A percentile compares a stretch with the other conserved stretches of the same genome.
phyloP scores from a whole-genome alignment of 805 yeast species.

The Myxozyma udenii region DNA sequence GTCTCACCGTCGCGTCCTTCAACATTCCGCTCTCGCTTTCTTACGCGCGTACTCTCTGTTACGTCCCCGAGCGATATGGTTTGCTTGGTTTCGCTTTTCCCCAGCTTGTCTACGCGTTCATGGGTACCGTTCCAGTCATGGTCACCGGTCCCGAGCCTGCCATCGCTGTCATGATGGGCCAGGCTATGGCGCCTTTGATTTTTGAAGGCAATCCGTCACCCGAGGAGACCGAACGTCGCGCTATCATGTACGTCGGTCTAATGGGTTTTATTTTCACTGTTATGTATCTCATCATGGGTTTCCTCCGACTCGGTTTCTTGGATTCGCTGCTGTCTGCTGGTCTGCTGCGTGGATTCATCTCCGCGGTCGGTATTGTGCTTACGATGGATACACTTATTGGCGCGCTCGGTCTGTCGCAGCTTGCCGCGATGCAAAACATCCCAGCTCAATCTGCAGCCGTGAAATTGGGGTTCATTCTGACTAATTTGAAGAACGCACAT shows the following conservation, averaged over 20 bases:
- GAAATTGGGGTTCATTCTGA: slow-evolving; percentile 57
- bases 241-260: slow-evolving; percentile 48
- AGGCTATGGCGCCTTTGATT: slow-evolving; percentile 58
- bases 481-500: slow-evolving; percentile 51
- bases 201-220: slow-evolving; percentile 41
- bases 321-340: slow-evolving; percentile 78
- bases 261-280: slow-evolving; percentile 76
- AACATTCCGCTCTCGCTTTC: slow-evolving; percentile 86
- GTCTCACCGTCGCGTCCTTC: slow-evolving; percentile 82
- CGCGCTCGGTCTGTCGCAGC: slow-evolving; percentile 61
- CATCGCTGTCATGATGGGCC: slow-evolving; percentile 77
- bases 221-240: slow-evolving; percentile 21
- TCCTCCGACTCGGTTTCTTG: slow-evolving; percentile 79
- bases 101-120: slow-evolving; percentile 69
- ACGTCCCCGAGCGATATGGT: slow-evolving; percentile 78
- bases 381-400: slow-evolving; percentile 69
- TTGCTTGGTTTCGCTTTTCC: slow-evolving; percentile 72
- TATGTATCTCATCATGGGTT: slow-evolving; percentile 65
- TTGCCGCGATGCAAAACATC: slow-evolving; percentile 47
- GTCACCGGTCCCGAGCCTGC: slow-evolving; percentile 93
- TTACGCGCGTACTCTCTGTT: slow-evolving; percentile 79
- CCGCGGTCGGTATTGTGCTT: slow-evolving; percentile 84
- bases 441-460: slow-evolving; percentile 70
- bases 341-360: slow-evolving; percentile 73
- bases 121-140: slow-evolving; percentile 86